Evolutionary conservation across 2,329 filamentous ascomycete species (phyloP), one percentile per base, ranked within the genome.

Genomic region (Rutstroemia sydowiana): DNA sequence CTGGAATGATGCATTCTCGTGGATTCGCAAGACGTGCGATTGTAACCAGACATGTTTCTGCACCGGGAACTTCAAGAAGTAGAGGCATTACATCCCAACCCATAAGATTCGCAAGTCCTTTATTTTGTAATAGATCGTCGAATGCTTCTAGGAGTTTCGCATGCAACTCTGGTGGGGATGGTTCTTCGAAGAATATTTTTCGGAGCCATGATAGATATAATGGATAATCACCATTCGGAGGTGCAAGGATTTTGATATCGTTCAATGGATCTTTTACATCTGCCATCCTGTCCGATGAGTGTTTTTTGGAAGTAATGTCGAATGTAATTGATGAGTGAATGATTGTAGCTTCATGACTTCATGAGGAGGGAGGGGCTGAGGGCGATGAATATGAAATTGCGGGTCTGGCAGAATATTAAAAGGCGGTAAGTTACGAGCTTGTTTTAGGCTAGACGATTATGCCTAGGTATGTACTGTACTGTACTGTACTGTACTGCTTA

Each of bases 51-150:
- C 87, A 90, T 58, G 75, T 69, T 59, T 86, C 82, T n/a, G 83
- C 84, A 11, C 77, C 81, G 1, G 85, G 75, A 5, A 89, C 70
- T 32, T 80, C 75, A 21, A 90, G 74, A 4, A 93, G 76, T 63
- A 88, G 79, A 64, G 87, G 84, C 20, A 93, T 84, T 47, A 92
- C 71, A 66, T 93, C 88, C 88, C 88, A 93, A 45, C 88, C 88
- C 61, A 92, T 90, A 52, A 88, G 85, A 55, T 78, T 79, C 2
- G 86, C 88, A 52, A 91, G 72, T 53, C 78, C 74, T 9, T 31
- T 73, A 73, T 88, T 81, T 66, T 86, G 79, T 16, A 88, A 73
- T 32, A 87, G 79, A 20, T 84, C 75, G 59, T 88, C 78, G 42
- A 92, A 74, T 3, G 78, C 71, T 1, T 85, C 83, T 40, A 92